Conservation (phyloP, 176 grass and related monocot genomes). For the Oryza meyeriana region DNA sequence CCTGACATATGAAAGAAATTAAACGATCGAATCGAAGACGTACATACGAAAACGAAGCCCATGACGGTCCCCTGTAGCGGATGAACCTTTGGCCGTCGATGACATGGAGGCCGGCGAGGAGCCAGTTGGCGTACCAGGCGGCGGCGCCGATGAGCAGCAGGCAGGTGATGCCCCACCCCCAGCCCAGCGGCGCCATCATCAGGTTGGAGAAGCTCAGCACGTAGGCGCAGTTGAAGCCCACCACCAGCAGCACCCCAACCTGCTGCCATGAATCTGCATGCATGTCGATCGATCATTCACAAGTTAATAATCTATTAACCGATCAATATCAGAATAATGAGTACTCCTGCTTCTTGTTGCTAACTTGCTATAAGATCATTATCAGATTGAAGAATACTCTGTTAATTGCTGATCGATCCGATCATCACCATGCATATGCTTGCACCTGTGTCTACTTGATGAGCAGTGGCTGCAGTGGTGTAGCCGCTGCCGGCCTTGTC, state of each 20-base stretch:
- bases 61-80: conserved; percentile 85
- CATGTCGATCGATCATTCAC: neutral
- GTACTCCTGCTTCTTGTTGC: neutral
- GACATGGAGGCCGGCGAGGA: conserved; percentile 68
- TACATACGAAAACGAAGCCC: conserved; percentile 75
- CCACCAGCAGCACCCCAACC: conserved; percentile 68
- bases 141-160: conserved; percentile 51
- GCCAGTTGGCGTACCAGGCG: conserved; percentile 75
- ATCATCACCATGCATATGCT: neutral
- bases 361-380: no score
- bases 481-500: conserved; percentile 34
- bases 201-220: conserved; percentile 94
- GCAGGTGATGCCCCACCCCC: conserved; percentile 67
- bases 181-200: conserved; percentile 74
- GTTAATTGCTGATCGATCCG: neutral
- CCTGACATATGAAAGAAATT: no score
- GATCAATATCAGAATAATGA: neutral
- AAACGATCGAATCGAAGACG: no score
- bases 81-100: conserved; percentile 68
- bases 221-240: conserved; percentile 89
- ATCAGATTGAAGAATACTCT: neutral
- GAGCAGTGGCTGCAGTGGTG: conserved; percentile 48
- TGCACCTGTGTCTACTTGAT: conserved; percentile 61
- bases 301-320: no score
- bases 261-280: conserved; percentile 70